Percentiles rank a stretch among this genome's conserved stretches.
Conservation (phyloP, 352 stramenopile genomes). For the Phytopythium litorale region DNA sequence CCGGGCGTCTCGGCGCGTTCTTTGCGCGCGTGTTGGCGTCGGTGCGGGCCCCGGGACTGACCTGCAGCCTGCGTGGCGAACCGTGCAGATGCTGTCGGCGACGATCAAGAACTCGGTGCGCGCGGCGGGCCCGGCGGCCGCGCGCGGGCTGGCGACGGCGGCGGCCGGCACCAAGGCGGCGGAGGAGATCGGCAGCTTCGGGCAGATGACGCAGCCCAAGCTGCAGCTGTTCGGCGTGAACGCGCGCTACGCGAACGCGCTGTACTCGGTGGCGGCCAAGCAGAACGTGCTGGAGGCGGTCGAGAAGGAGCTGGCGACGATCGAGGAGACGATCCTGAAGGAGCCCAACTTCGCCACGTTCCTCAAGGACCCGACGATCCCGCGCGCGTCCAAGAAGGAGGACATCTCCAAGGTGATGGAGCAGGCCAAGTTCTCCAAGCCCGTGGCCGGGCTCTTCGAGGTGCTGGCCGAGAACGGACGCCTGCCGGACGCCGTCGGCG, state of each 20-base stretch:
- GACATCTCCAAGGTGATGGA: conserved; percentile 90
- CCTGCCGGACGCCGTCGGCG: conserved; percentile 83
- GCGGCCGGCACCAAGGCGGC: conserved; percentile 30
- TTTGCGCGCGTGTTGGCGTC: neutral
- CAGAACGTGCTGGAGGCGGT: conserved; percentile 76
- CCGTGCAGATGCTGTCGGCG: conserved; percentile 56
- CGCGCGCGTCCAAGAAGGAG: conserved; percentile 92
- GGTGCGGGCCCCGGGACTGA: neutral
- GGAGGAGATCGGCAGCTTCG: conserved; percentile 70
- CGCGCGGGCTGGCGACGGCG: conserved; percentile 34
- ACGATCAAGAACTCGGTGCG: conserved; percentile 64
- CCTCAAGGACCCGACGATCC: conserved; percentile 96
- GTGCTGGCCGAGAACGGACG: conserved; percentile 96
- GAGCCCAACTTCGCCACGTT: conserved; percentile 91
- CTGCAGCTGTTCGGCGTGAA: conserved; percentile 96
- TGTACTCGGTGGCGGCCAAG: conserved; percentile 94
- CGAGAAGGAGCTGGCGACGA: conserved; percentile 87
- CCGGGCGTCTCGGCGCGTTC: neutral
- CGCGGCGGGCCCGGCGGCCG: conserved; percentile 22
- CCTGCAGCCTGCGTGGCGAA: neutral
- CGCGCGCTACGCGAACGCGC: conserved; percentile 96
- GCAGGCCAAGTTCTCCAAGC: conserved; percentile 90
- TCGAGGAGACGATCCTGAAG: conserved; percentile 78
- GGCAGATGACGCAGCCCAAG: conserved; percentile 83
- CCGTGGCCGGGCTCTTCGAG: conserved; percentile 94